Conservation (phyloP, 495 filamentous ascomycete species). For the Aspergillus wentii region DNA sequence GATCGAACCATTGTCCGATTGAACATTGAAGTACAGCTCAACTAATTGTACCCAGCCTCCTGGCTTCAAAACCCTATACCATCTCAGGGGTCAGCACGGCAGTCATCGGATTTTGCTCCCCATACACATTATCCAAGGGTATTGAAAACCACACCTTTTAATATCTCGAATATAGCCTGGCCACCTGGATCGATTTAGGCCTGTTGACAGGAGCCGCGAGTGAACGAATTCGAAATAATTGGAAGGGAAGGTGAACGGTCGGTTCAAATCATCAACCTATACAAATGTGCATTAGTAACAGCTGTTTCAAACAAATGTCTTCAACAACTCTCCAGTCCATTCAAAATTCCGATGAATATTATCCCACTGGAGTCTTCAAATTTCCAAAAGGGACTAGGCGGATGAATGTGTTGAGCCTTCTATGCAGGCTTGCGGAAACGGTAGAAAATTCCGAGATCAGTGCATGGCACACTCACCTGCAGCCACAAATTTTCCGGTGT, state of each 20-base stretch:
- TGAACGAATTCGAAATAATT: conserved; percentile 89
- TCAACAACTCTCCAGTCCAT: no score
- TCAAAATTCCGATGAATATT: no score
- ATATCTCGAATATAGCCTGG: conserved; percentile 75
- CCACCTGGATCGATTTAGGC: conserved; percentile 77
- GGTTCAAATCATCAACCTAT: conserved; percentile 74
- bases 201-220: conserved; percentile 72
- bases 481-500: conserved; percentile 65
- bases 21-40: conserved; percentile 82
- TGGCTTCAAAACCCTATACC: conserved; percentile 50
- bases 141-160: conserved; percentile 45
- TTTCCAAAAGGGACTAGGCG: no score
- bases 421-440: no score
- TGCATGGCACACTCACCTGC: conserved; percentile 42
- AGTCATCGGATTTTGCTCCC: conserved; percentile 7
- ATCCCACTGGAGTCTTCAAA: no score
- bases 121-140: no score
- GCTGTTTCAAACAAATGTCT: neutral
- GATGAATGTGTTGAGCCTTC: no score
- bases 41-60: conserved; percentile 90
- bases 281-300: conserved; percentile 16
- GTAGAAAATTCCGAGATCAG: no score
- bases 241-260: conserved; percentile 64
- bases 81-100: conserved; percentile 10
- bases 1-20: conserved; percentile 85